These are phyloP conservation scores for Striga asiatica DNA, from an alignment of 257 asterid species.

Conservation along the genomic window DNA sequence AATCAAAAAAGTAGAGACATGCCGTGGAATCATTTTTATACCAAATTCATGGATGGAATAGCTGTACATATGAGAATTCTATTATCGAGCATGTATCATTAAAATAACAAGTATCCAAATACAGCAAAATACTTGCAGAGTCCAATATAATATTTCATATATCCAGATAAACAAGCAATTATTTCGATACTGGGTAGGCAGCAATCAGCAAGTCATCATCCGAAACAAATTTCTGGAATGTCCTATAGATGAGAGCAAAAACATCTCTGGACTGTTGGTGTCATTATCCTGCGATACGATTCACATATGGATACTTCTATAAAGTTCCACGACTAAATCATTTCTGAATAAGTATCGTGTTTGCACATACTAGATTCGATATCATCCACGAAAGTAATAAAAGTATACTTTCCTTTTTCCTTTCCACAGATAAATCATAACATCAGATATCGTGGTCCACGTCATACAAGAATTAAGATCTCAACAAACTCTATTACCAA, in stretches of 20 bases:
- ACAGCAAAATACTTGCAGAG: background rate
- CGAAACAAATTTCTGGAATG: background rate
- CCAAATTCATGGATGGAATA: too few species aligned
- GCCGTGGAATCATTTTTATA: too few species aligned
- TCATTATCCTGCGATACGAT: too few species aligned
- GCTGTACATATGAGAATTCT: too few species aligned
- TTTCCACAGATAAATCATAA: conserved; percentile 11
- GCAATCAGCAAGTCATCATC: background rate
- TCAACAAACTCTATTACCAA: conserved; percentile 20
- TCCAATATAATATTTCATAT: conserved; percentile 13
- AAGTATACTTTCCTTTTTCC: conserved; percentile 10
- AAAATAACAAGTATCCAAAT: too few species aligned
- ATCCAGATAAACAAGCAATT: background rate
- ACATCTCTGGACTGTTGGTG: too few species aligned
- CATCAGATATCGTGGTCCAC: conserved; percentile 10
- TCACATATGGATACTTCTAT: too few species aligned
- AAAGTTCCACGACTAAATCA: too few species aligned
- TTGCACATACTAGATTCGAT: background rate
- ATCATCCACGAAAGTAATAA: conserved; percentile 1
- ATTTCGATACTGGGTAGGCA: background rate
- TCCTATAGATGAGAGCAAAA: conserved; percentile 6
- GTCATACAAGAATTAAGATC: conserved; percentile 13
- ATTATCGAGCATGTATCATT: too few species aligned
- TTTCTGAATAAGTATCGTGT: conserved; percentile 4
- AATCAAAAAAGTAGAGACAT: too few species aligned